Evolutionary conservation across 805 yeast species (phyloP), one percentile per base, ranked within the genome.

Genomic region (Candida broadrunensis): DNA sequence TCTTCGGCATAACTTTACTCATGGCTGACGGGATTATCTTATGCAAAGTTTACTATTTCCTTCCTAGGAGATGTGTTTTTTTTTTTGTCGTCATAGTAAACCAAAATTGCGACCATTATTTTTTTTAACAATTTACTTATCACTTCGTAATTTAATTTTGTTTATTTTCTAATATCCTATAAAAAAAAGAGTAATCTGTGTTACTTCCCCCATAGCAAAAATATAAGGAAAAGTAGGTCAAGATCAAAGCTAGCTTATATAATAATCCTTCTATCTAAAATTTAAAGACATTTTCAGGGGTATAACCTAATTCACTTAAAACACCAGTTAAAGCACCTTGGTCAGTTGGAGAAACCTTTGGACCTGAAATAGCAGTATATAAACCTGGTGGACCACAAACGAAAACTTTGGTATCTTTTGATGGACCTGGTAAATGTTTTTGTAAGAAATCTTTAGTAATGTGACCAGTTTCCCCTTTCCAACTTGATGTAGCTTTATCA

Each of bases 371-470:
- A 43, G 96, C 89, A 41, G 84, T 75, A 82, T 87, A 87, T 62
- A 93, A 75, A 32, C 86, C 85, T 57, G 96, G 95, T 45, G 99
- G 99, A 42, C 99, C 99, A 67, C 99, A 93, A 42, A 91, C 85
- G 54, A 86, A 91, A 43, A 90, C 77, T 65, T 83, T 78, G 42
- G 56, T 46, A 43, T 80, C 85, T 33, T 43, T 37, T 16, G 75
- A 56, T 26, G 97, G 83, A 49, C 75, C 72, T 43, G 91, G 81
- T 49, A 87, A 65, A 62, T 78, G 67, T 45, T 70, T 60, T 49
- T 71, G 59, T 61, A 91, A 71, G 66, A 73, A 81, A 7, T 86
- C 95, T 70, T 84, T 81, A 61, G 85, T 65, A 59, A 93, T 85
- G 76, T 63, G 85, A 39, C 99, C 99, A 33, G 69, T 65, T 47